A percentile compares a stretch with the other conserved stretches of the same genome.
phyloP scores from a whole-genome alignment of 192 early-diverging fungal species.

The Coemansia pectinata region DNA sequence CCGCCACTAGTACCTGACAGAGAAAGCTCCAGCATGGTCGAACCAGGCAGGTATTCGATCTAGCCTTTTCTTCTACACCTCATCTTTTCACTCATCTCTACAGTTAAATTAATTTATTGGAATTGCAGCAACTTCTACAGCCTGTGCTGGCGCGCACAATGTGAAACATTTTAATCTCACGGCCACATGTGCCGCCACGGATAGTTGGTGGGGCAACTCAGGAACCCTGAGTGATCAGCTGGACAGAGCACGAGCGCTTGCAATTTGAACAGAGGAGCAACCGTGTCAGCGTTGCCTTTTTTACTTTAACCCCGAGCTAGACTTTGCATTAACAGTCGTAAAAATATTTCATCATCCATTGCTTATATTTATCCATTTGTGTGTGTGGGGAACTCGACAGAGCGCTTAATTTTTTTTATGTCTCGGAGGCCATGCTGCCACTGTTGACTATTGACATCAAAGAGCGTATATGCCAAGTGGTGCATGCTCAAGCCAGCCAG shows the following conservation, averaged over 20 bases:
- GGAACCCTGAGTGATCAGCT: slow-evolving; percentile 3
- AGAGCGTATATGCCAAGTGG: slow-evolving; percentile 42
- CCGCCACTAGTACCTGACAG: background rate
- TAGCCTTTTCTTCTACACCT: background rate
- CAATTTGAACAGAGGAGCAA: no score
- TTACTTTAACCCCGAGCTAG: background rate
- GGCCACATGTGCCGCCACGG: background rate
- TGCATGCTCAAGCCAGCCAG: background rate
- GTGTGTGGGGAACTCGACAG: background rate
- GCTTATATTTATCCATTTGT: background rate
- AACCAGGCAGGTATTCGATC: background rate
- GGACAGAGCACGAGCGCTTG: background rate
- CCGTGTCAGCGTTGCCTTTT: background rate
- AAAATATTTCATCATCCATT: background rate
- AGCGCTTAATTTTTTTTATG: background rate
- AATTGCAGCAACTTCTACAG: background rate
- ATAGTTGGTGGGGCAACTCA: background rate
- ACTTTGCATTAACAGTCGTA: background rate
- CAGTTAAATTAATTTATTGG: background rate
- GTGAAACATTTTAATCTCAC: slow-evolving; percentile 8
- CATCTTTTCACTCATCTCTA: background rate
- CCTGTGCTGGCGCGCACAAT: background rate
- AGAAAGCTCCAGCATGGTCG: background rate
- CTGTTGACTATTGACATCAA: slow-evolving; percentile 42
- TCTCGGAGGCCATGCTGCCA: background rate